Evolutionary conservation across 805 yeast species (phyloP), one percentile per base, ranked within the genome.

Genomic region (Kodamaea lidongshanica): DNA sequence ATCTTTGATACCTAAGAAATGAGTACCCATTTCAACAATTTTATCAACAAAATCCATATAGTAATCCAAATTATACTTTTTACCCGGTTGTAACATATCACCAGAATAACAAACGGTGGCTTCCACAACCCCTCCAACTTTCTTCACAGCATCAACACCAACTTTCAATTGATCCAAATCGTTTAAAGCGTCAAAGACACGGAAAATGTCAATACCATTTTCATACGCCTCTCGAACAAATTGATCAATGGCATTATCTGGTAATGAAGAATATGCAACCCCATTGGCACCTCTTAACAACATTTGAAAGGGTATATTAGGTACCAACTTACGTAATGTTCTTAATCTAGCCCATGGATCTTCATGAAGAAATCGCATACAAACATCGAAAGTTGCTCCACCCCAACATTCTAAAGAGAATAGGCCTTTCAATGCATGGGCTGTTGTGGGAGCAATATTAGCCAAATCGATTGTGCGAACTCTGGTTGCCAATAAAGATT

Each of bases 341-440:
- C 95, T 77, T 58, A 92, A 72, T 63, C 99, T 78, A 37, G 74
- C 94, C 99, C 99, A 92, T 44, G 99, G 99, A 58, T 88, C 96
- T 70, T 92, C 99, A 60, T 89, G 86, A 51, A 92, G 71, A 74
- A 92, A 92, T 63, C 99, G 78, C 97, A 92, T 88, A 33, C 95
- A 82, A 33, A 92, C 99, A 54, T 92, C 99, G 50, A 92, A 92
- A 21, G 99, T 92, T 33, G 99, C 99, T 64, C 99, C 99, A 65
- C 99, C 99, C 99, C 99, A 92, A 70, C 98, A 92, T 66, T 92
- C 99, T 33, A 92, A 68, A 12, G 99, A 92, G 58, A 87, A 92
- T 3, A 95, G 94, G 41, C 89, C 88, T 42, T 79, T 61, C 46
- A 87, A 65, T 12, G 95, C 97, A 52, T 82, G 79, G 3, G 96